Percentiles rank a stretch among this genome's conserved stretches.
Conservation (phyloP, 2,329 filamentous ascomycete species). For the Trichoderma harzianum region DNA sequence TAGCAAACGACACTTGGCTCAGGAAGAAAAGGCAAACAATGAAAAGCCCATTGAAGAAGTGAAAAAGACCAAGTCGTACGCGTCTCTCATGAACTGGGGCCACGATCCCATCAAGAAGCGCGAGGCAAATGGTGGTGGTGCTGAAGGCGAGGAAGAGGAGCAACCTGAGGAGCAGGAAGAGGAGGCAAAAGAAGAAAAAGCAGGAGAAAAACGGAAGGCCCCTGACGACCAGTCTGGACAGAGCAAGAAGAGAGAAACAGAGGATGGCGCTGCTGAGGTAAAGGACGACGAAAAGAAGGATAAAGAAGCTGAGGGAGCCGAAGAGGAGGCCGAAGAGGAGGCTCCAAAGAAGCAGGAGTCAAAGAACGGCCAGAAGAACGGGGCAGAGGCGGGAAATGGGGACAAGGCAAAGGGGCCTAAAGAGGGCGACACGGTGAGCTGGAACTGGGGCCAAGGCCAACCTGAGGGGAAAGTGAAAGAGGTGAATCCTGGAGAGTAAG, state of each 20-base stretch:
- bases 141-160: conserved; percentile 17
- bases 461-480: conserved; percentile 44
- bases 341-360: not conserved
- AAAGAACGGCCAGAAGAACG: not conserved
- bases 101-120: conserved; percentile 49
- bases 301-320: conserved; percentile 16
- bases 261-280: conserved; percentile 2
- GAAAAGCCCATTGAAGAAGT: conserved; percentile 46
- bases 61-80: conserved; percentile 52
- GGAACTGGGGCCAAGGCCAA: conserved; percentile 45
- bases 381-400: not conserved
- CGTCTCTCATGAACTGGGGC: conserved; percentile 61
- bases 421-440: conserved; percentile 43
- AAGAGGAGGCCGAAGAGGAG: conserved; percentile 15
- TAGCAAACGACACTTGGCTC: conserved; percentile 61
- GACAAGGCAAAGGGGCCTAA: conserved; percentile 31
- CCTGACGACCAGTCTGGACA: conserved; percentile 24
- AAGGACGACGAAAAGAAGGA: conserved; percentile 11
- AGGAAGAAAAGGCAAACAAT: conserved; percentile 57
- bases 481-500: conserved; percentile 42
- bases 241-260: conserved; percentile 34
- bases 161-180: not conserved
- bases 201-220: conserved; percentile 30
- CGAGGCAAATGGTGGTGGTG: conserved; percentile 17
- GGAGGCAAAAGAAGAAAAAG: conserved; percentile 18